Percentiles rank a stretch among this genome's conserved stretches.
phyloP scores from a whole-genome alignment of 345 rosid species.

The Ceriops zippeliana region DNA sequence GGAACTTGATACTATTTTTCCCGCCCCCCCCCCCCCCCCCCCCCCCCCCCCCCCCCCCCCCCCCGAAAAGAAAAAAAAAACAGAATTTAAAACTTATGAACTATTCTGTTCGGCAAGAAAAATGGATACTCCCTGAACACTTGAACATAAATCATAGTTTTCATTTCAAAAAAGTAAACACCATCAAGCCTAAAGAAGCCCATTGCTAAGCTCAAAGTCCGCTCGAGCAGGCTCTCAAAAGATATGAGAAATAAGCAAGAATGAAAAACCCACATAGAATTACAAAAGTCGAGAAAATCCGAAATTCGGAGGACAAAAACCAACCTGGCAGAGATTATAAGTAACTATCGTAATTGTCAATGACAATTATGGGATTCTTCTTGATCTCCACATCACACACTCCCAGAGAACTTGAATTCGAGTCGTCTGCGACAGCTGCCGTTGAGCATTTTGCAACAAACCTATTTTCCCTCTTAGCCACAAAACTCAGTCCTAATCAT shows the following conservation, averaged over 20 bases:
- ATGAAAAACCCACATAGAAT: not conserved
- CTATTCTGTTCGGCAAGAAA: too few species aligned
- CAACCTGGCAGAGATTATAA: conserved; percentile 92
- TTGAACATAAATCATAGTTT: too few species aligned
- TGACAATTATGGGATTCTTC: conserved; percentile 63
- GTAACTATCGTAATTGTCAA: conserved; percentile 95
- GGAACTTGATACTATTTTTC: not conserved
- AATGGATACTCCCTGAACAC: too few species aligned
- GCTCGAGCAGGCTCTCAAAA: not conserved
- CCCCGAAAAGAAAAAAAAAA: too few species aligned
- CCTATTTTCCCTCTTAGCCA: conserved; percentile 35
- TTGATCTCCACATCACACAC: conserved; percentile 24
- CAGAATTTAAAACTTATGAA: too few species aligned
- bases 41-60: too few species aligned
- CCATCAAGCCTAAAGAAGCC: too few species aligned
- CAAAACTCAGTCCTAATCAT: conserved; percentile 38
- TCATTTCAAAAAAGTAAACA: too few species aligned
- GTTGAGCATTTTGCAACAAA: conserved; percentile 37
- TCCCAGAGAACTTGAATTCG: conserved; percentile 33
- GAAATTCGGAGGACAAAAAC: conserved; percentile 1
- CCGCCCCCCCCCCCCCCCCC: too few species aligned
- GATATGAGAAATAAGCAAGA: not conserved
- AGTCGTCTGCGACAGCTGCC: conserved; percentile 30
- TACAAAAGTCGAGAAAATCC: not conserved
- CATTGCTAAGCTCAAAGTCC: too few species aligned